These are phyloP conservation scores for Wickerhamiella galacta DNA, from an alignment of 805 yeast species.

Conservation along the genomic window DNA sequence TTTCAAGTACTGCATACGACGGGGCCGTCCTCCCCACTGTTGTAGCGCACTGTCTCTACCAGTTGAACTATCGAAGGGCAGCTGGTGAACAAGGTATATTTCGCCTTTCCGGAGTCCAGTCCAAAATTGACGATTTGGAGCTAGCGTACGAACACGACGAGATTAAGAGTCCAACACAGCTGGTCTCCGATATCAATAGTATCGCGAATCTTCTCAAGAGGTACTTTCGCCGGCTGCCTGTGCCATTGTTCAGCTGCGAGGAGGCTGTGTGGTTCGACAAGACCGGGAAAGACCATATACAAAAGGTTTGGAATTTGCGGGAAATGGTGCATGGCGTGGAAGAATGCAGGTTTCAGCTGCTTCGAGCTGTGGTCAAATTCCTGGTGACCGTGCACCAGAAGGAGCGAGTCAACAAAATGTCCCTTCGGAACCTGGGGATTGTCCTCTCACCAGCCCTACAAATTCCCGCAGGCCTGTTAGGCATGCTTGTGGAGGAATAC, in stretches of 20 bases:
- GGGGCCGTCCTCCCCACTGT: conserved; percentile 51
- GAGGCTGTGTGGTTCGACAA: conserved; percentile 17
- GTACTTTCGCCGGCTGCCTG: conserved; percentile 64
- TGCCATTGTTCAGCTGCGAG: too few species aligned
- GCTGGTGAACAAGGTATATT: conserved; percentile 82
- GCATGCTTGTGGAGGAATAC: conserved; percentile 44
- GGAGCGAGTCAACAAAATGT: conserved; percentile 63
- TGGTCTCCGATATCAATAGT: conserved; percentile 50
- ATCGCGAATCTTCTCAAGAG: conserved; percentile 74
- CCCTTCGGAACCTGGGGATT: conserved; percentile 55
- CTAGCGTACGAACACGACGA: conserved; percentile 34
- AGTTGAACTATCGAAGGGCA: conserved; percentile 47
- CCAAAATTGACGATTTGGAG: conserved; percentile 49
- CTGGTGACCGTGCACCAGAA: conserved; percentile 47
- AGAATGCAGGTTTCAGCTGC: too few species aligned
- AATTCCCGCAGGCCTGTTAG: conserved; percentile 43
- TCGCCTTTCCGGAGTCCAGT: conserved; percentile 54
- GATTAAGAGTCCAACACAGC: conserved; percentile 15
- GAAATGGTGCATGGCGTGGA: too few species aligned
- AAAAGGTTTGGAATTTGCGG: too few species aligned
- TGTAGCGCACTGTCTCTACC: conserved; percentile 57
- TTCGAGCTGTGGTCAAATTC: conserved; percentile 50
- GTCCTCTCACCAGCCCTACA: conserved; percentile 72
- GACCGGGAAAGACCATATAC: too few species aligned
- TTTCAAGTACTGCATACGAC: conserved; percentile 34